These are phyloP conservation scores for Trifolium fragiferum DNA, from an alignment of 306 rosid species.

Conservation along the genomic window DNA sequence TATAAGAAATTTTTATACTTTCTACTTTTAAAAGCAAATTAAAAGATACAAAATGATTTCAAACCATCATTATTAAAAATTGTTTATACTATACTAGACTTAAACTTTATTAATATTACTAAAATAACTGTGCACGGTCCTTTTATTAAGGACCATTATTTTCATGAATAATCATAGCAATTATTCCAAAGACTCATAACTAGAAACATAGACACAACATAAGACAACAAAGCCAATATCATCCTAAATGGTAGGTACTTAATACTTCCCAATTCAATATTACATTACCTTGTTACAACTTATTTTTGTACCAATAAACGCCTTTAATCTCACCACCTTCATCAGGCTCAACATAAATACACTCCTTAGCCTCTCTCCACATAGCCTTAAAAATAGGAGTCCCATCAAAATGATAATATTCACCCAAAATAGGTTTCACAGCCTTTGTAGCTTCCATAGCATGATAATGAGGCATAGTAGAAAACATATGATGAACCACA, in stretches of 20 bases:
- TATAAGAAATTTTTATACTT: too few species aligned
- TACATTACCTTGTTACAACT: constrained; percentile 35
- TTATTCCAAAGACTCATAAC: background rate
- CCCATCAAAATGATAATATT: constrained; percentile 71
- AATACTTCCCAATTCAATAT: background rate
- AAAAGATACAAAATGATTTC: background rate
- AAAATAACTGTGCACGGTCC: background rate
- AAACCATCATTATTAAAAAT: background rate
- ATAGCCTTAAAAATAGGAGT: constrained; percentile 68
- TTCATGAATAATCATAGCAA: background rate
- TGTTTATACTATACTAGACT: background rate
- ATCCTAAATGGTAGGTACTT: background rate
- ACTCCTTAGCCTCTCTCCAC: constrained; percentile 84
- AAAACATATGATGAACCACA: constrained; percentile 56
- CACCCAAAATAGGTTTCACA: constrained; percentile 71
- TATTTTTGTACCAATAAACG: constrained; percentile 74
- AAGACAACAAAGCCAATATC: background rate
- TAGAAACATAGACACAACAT: background rate
- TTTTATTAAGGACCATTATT: background rate
- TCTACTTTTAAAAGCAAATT: too few species aligned
- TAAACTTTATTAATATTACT: background rate
- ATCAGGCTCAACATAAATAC: constrained; percentile 73
- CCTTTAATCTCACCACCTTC: constrained; percentile 52
- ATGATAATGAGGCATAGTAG: constrained; percentile 85
- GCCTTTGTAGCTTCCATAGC: constrained; percentile 88